These are phyloP conservation scores for Populus hybrid DNA, from an alignment of 441 rosid genomes.

Conservation along the genomic window DNA sequence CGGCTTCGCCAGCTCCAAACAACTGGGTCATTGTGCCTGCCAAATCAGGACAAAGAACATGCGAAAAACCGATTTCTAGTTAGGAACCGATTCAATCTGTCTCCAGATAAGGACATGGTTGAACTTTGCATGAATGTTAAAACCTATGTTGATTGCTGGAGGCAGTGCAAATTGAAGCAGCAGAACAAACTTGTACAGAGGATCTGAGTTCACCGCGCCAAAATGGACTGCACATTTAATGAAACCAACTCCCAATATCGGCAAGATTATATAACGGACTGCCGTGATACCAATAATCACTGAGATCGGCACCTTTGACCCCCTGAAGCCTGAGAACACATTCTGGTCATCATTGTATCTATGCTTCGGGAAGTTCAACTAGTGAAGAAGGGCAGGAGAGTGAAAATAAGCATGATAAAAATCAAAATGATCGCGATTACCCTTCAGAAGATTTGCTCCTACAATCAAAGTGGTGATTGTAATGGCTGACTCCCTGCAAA, in stretches of 20 bases:
- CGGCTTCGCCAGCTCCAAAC: slow-evolving; percentile 41
- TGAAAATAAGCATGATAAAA: not conserved
- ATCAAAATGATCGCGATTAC: slow-evolving; percentile 17
- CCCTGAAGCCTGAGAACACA: slow-evolving; percentile 34
- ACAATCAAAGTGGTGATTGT: slow-evolving; percentile 35
- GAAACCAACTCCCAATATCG: slow-evolving; percentile 30
- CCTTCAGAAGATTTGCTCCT: slow-evolving; percentile 49
- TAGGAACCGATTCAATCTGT: not conserved
- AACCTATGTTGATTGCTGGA: slow-evolving; percentile 70
- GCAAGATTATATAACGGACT: slow-evolving; percentile 33
- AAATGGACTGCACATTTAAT: slow-evolving; percentile 38
- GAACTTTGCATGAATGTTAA: not conserved
- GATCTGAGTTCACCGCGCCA: slow-evolving; percentile 52
- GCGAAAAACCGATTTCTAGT: not conserved
- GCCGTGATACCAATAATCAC: slow-evolving; percentile 29
- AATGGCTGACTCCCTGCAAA: slow-evolving; percentile 39
- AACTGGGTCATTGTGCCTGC: slow-evolving; percentile 52
- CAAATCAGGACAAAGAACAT: not conserved
- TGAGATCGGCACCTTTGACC: slow-evolving; percentile 24
- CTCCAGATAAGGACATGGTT: not conserved
- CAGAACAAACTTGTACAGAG: slow-evolving; percentile 59
- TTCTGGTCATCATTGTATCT: not conserved
- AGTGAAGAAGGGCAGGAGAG: not conserved
- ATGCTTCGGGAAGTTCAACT: not conserved
- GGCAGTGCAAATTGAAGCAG: slow-evolving; percentile 72